phyloP scores from a whole-genome alignment of 1,284 basidiomycete genomes.

The Sporisorium graminicola region DNA sequence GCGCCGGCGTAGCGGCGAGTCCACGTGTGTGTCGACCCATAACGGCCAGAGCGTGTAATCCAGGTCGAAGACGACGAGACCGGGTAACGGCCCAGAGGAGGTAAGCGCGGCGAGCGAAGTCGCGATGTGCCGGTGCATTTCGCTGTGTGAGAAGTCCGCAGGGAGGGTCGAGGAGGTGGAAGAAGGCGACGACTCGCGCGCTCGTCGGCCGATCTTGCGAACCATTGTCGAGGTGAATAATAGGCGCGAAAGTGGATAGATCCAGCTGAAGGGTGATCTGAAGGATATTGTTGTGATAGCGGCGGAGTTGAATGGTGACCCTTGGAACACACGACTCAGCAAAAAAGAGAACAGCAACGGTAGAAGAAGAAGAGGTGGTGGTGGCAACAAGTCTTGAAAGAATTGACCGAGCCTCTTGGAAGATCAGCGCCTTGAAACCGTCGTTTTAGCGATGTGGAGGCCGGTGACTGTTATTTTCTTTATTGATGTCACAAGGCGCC shows the following conservation, averaged over 20 bases:
- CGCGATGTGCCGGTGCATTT: slow-evolving; percentile 6
- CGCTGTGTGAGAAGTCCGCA: neutral
- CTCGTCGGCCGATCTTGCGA: slow-evolving; percentile 25
- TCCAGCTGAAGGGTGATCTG: neutral
- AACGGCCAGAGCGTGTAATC: slow-evolving; percentile 68
- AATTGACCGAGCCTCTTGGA: neutral
- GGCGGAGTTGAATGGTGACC: too few relatives aligned
- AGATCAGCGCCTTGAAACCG: neutral
- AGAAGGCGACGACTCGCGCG: slow-evolving; percentile 3
- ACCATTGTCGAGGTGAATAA: slow-evolving; percentile 10
- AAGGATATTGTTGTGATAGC: neutral
- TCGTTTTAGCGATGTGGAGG: slow-evolving; percentile 1
- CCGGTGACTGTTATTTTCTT: neutral
- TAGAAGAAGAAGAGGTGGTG: neutral
- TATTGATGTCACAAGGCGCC: too few relatives aligned
- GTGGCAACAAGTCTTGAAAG: neutral
- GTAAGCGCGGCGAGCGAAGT: slow-evolving; percentile 19
- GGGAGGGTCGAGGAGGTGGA: slow-evolving; percentile 8
- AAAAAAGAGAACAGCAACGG: too few relatives aligned
- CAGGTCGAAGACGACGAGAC: slow-evolving; percentile 63
- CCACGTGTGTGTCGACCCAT: slow-evolving; percentile 66
- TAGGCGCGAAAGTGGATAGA: too few relatives aligned
- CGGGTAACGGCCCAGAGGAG: slow-evolving; percentile 37
- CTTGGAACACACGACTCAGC: too few relatives aligned
- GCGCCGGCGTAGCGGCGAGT: slow-evolving; percentile 53